Base-by-base conservation (phyloP, 139 green algal genomes). In the Parachlorella kessleri region DNA sequence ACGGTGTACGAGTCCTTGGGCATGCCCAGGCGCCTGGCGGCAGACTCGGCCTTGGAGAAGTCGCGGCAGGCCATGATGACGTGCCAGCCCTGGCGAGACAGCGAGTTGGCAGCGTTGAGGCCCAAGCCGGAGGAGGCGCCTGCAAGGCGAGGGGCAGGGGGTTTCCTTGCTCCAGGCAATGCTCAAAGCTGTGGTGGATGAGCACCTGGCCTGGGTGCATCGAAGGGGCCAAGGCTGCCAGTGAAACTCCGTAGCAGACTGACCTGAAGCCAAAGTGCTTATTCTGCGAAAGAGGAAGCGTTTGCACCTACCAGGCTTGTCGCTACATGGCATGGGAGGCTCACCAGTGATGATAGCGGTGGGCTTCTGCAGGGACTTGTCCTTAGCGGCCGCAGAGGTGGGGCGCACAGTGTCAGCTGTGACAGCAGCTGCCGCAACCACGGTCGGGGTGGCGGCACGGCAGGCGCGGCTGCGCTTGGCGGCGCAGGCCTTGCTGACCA, bases 91-190 rank as follows among this genome's bases (percentile, higher is more conserved):
- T 71, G 79, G 30, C 87, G 83, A 30, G 90, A 90, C 42, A 97
- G 86, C 2, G 79, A 70, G 72, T 92, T 94, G 64, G 94, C 90
- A 39, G 93, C 90, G 76, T 94, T 90, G 8, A 98, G 90, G 73
- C 95, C 95, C 54, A 98, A 87, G 35, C 95, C 95, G 6, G 89
- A 95, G 24, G 92, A 96, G 30, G 95, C 94, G 59, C 95, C 95
- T 71, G 73, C 72, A n/a, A 2, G 48, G 33, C 2, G 14, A 38
- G 35, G 48, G 48, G 48, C 48, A 59, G 10, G 10, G 48, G 18
- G 48, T 10, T 59, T 59, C 48, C 48, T 59, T 59, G 48, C 48
- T 18, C n/a, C n/a, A n/a, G n/a, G n/a, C n/a, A n/a, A n/a, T n/a
- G n/a, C n/a, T n/a, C n/a, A n/a, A n/a, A n/a, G n/a, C n/a, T n/a